A percentile compares a stretch with the other conserved stretches of the same genome.
Evolutionary conservation across 1,284 basidiomycete species (phyloP).

Genomic region (Fistulina hepatica): DNA sequence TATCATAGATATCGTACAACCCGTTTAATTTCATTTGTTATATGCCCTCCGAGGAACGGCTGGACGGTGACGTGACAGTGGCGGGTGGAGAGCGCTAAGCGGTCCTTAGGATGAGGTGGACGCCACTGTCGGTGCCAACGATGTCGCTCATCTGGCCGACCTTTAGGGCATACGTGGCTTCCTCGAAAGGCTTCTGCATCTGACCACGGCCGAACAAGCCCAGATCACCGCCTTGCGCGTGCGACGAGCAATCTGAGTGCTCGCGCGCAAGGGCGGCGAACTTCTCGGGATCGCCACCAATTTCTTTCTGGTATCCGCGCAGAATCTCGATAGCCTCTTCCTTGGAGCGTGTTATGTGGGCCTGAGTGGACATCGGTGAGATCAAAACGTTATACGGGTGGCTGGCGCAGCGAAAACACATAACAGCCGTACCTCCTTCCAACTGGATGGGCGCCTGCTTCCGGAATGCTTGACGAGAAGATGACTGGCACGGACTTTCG

Average conservation of each 20-base stretch:
- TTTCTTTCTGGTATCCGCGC: slow-evolving; percentile 48
- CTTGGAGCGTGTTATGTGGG: slow-evolving; percentile 79
- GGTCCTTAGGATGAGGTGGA: slow-evolving; percentile 89
- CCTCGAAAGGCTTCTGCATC: slow-evolving; percentile 99
- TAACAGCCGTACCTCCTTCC: slow-evolving; percentile 68
- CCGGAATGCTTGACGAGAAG: slow-evolving; percentile 87
- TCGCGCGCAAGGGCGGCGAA: slow-evolving; percentile 67
- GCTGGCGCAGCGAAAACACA: background rate
- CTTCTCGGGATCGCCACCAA: slow-evolving; percentile 46
- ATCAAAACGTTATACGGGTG: background rate
- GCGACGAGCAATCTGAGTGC: slow-evolving; percentile 85
- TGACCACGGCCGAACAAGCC: slow-evolving; percentile 79
- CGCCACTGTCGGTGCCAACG: slow-evolving; percentile 90
- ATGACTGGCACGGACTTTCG: slow-evolving; percentile 79
- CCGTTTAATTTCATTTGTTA: slow-evolving; percentile 3
- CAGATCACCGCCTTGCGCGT: slow-evolving; percentile 72
- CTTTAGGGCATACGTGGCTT: slow-evolving; percentile 72
- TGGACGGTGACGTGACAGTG: background rate
- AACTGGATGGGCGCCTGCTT: slow-evolving; percentile 81
- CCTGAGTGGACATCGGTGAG: slow-evolving; percentile 28
- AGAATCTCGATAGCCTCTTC: slow-evolving; percentile 82
- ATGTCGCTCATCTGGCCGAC: slow-evolving; percentile 83
- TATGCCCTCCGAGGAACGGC: background rate
- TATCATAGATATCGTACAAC: too few species aligned
- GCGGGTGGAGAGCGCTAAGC: too few species aligned